Conservation (phyloP, 108 stramenopile genomes). For the Stephanodiscus minutulus region DNA sequence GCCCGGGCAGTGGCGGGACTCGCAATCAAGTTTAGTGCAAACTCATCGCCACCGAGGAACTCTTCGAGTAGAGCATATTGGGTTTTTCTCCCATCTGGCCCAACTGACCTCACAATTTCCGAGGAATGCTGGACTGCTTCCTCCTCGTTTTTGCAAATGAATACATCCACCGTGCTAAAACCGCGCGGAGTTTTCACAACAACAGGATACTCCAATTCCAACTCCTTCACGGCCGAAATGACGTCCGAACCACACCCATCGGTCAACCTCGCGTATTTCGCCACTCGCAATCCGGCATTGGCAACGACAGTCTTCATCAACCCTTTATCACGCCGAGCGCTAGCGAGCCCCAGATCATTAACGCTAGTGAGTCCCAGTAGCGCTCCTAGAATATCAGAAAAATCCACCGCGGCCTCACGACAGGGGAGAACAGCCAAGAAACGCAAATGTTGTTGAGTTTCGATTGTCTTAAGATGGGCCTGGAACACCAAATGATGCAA, state of each 20-base stretch:
- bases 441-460: conserved; percentile 59
- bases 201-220: conserved; percentile 57
- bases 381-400: conserved; percentile 52
- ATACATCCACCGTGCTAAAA: conserved; percentile 57
- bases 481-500: neutral
- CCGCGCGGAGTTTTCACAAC: conserved; percentile 66
- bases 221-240: conserved; percentile 43
- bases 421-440: conserved; percentile 59
- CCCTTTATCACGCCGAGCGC: conserved; percentile 61
- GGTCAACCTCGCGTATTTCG: conserved; percentile 61
- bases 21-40: conserved; percentile 58
- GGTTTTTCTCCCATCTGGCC: conserved; percentile 58
- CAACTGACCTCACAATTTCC: conserved; percentile 53
- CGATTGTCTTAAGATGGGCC: conserved; percentile 57
- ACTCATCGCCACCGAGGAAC: conserved; percentile 59
- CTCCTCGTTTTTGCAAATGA: conserved; percentile 54
- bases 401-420: conserved; percentile 56
- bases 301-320: conserved; percentile 67
- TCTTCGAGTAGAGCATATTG: conserved; percentile 63
- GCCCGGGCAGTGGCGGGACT: conserved; percentile 55
- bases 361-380: conserved; percentile 50
- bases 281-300: conserved; percentile 60
- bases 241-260: conserved; percentile 49
- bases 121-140: conserved; percentile 38
- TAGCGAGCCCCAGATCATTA: conserved; percentile 59